phyloP scores from a whole-genome alignment of 2,329 filamentous ascomycete genomes.

The Monilinia aucupariae region DNA sequence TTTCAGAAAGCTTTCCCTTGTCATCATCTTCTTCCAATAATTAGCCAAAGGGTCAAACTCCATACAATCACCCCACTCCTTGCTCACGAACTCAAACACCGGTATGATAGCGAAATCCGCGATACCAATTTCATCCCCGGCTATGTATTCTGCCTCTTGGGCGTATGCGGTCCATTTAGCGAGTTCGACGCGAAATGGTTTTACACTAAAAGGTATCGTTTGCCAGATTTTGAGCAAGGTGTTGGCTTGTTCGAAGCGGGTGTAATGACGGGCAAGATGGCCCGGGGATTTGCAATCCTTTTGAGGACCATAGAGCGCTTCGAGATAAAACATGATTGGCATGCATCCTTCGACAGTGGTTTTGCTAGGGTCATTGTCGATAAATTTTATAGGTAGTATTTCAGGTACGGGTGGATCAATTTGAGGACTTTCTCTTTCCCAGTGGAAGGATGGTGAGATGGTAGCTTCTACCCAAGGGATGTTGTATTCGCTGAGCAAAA shows the following conservation, averaged over 20 bases:
- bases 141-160: constrained; percentile 39
- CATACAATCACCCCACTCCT: constrained; percentile 33
- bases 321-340: constrained; percentile 56
- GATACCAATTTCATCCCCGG: constrained; percentile 40
- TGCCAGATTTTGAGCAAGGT: constrained; percentile 28
- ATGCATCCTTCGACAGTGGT: constrained; percentile 46
- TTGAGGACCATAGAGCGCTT: constrained; percentile 44
- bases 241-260: constrained; percentile 26
- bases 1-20: constrained; percentile 22
- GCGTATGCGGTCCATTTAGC: constrained; percentile 26
- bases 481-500: constrained; percentile 47
- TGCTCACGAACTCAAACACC: constrained; percentile 44
- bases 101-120: constrained; percentile 56
- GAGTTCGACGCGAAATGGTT: constrained; percentile 32
- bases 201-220: constrained; percentile 22
- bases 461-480: constrained; percentile 37
- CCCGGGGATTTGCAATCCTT: constrained; percentile 10
- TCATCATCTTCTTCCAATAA: constrained; percentile 26
- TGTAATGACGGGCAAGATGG: constrained; percentile 30
- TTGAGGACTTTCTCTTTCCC: constrained; percentile 27
- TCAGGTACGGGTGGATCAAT: constrained; percentile 24
- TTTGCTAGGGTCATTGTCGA: constrained; percentile 48
- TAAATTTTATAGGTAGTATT: constrained; percentile 42
- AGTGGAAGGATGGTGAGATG: constrained; percentile 30
- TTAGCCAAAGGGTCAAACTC: constrained; percentile 32